phyloP scores from a whole-genome alignment of 1,284 basidiomycete species.

The Marasmius sp. region DNA sequence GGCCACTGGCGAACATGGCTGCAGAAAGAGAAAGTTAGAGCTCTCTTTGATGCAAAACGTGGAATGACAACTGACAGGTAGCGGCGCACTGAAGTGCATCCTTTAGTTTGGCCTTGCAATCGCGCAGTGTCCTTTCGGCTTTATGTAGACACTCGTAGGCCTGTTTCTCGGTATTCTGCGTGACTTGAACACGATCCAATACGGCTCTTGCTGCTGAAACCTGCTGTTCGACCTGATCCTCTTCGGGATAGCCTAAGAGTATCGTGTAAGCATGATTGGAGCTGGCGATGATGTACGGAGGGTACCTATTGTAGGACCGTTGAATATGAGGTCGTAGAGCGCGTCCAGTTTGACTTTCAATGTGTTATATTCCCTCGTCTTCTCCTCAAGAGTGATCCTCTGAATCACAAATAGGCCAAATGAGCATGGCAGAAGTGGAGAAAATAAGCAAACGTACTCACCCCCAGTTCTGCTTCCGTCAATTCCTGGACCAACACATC shows the following conservation, averaged over 20 bases:
- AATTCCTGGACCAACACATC: slow-evolving; percentile 3
- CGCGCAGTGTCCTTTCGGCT: slow-evolving; percentile 8
- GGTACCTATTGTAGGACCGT: slow-evolving; percentile 11
- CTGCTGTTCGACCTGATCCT: slow-evolving; percentile 12
- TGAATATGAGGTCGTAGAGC: slow-evolving; percentile 12
- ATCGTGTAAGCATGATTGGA: background rate
- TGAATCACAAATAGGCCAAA: background rate
- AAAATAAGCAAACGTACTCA: background rate
- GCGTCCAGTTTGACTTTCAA: slow-evolving; percentile 9
- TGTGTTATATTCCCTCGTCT: slow-evolving; percentile 7
- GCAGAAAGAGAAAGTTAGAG: background rate
- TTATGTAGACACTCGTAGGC: slow-evolving; percentile 4
- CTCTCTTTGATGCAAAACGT: background rate
- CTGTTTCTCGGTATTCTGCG: slow-evolving; percentile 5
- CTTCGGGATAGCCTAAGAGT: slow-evolving; percentile 10
- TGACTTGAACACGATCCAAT: slow-evolving; percentile 5
- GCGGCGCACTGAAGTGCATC: slow-evolving; percentile 13
- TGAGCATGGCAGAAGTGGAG: background rate
- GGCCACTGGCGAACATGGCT: slow-evolving; percentile 13
- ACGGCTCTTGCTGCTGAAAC: slow-evolving; percentile 8
- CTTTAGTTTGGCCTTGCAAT: slow-evolving; percentile 10
- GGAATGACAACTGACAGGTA: slow-evolving; percentile 1
- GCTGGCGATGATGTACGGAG: background rate
- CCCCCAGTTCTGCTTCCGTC: background rate
- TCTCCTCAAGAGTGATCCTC: background rate